Evolutionary conservation across 768 basidiomycete genomes (phyloP).

Genomic region (Amanita jacksonii): DNA sequence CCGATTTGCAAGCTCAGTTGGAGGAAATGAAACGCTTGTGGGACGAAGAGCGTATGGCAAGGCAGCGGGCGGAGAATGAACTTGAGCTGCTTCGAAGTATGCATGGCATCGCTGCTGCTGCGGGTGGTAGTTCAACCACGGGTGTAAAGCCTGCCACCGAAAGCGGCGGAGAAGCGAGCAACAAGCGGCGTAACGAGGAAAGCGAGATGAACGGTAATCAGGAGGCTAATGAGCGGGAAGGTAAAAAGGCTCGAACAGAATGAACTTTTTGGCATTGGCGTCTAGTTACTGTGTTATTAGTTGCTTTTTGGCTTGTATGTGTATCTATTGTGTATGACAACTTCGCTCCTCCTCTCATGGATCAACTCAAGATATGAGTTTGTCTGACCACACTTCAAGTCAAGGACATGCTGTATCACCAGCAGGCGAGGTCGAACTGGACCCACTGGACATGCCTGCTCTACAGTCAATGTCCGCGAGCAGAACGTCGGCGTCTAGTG

Average conservation of each 20-base stretch:
- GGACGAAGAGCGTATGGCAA: slow-evolving; percentile 63
- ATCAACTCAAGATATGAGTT: not conserved
- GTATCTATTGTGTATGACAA: no score
- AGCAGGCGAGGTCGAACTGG: no score
- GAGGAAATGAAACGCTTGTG: slow-evolving; percentile 75
- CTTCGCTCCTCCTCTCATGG: not conserved
- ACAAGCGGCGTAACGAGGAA: slow-evolving; percentile 31
- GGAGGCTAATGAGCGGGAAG: slow-evolving; percentile 22
- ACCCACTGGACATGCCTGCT: no score
- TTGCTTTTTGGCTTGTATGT: not conserved
- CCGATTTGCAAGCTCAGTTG: slow-evolving; percentile 72
- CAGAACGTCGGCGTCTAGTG: no score
- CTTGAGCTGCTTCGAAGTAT: slow-evolving; percentile 42
- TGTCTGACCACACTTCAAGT: no score
- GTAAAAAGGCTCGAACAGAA: slow-evolving; percentile 34
- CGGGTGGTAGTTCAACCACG: not conserved
- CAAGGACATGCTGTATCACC: no score
- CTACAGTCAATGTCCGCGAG: no score
- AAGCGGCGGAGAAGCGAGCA: slow-evolving; percentile 9
- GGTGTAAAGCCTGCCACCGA: slow-evolving; percentile 1
- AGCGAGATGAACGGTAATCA: slow-evolving; percentile 24
- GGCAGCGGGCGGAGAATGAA: slow-evolving; percentile 57
- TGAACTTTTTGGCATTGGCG: slow-evolving; percentile 15
- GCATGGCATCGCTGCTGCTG: slow-evolving; percentile 12
- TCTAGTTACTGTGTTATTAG: slow-evolving; percentile 5